Evolutionary conservation across 257 asterid genomes (phyloP).

Genomic region (Linaria vulgaris): DNA sequence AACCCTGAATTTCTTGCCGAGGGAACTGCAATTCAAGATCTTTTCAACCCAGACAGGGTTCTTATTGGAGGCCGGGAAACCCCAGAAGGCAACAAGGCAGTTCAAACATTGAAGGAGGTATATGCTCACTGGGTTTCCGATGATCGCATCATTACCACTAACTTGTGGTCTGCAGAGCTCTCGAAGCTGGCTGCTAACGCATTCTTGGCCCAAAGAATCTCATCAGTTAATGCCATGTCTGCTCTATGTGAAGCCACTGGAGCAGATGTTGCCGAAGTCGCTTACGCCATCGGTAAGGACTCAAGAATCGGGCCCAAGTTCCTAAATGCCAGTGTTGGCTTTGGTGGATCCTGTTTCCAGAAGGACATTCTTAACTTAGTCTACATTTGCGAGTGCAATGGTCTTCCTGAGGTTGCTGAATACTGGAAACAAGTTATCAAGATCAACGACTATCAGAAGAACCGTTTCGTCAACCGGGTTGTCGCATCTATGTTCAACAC

Average conservation of each 20-base stretch:
- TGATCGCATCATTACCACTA: slow-evolving; percentile 68
- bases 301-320: slow-evolving; percentile 66
- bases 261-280: slow-evolving; percentile 59
- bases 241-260: slow-evolving; percentile 77
- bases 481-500: slow-evolving; percentile 77
- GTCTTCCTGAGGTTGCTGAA: slow-evolving; percentile 71
- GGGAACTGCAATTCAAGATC: slow-evolving; percentile 88
- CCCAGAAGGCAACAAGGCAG: slow-evolving; percentile 81
- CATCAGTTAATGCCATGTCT: slow-evolving; percentile 83
- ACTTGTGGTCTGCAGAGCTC: slow-evolving; percentile 97
- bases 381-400: slow-evolving; percentile 73
- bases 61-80: slow-evolving; percentile 96
- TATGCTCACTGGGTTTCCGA: slow-evolving; percentile 96
- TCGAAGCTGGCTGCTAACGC: slow-evolving; percentile 97
- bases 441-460: slow-evolving; percentile 70
- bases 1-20: slow-evolving; percentile 95
- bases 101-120: slow-evolving; percentile 63
- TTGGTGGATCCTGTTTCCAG: slow-evolving; percentile 76
- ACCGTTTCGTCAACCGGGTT: slow-evolving; percentile 61
- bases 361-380: slow-evolving; percentile 70
- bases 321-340: slow-evolving; percentile 67
- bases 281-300: slow-evolving; percentile 66
- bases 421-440: slow-evolving; percentile 76
- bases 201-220: slow-evolving; percentile 91
- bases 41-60: slow-evolving; percentile 83